Conservation (phyloP, 345 rosid genomes). For the Zanthoxylum bungeanum region DNA sequence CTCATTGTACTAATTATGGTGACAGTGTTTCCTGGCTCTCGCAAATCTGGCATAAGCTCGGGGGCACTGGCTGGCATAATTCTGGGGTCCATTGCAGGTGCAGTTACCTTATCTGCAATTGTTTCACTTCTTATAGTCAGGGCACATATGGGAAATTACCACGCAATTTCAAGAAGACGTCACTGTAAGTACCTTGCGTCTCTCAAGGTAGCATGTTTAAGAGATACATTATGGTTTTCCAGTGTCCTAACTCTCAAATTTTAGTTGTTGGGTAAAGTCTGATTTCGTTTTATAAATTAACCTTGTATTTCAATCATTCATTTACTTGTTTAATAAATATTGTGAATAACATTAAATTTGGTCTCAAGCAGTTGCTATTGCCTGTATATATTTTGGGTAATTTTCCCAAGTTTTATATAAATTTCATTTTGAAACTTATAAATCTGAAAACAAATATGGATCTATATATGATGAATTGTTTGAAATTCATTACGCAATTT, state of each 20-base stretch:
- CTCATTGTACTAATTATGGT: conserved; percentile 17
- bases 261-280: background rate
- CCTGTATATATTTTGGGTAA: background rate
- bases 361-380: background rate
- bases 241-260: background rate
- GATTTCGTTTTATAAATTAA: background rate
- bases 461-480: background rate
- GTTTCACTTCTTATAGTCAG: conserved; percentile 62
- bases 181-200: conserved; percentile 45
- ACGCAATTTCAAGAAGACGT: conserved; percentile 42
- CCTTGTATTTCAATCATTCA: background rate
- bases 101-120: conserved; percentile 64
- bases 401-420: background rate
- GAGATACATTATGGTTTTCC: too few species aligned
- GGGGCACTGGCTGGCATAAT: conserved; percentile 66
- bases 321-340: background rate
- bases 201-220: conserved; percentile 13
- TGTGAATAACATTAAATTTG: background rate
- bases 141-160: conserved; percentile 37
- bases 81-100: conserved; percentile 66
- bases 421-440: background rate
- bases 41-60: conserved; percentile 45
- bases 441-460: background rate
- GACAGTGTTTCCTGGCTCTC: conserved; percentile 33
- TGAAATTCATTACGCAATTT: background rate